Evolutionary conservation across 192 early-diverging fungal species (phyloP).

Genomic region (Chytriomyces sp.): DNA sequence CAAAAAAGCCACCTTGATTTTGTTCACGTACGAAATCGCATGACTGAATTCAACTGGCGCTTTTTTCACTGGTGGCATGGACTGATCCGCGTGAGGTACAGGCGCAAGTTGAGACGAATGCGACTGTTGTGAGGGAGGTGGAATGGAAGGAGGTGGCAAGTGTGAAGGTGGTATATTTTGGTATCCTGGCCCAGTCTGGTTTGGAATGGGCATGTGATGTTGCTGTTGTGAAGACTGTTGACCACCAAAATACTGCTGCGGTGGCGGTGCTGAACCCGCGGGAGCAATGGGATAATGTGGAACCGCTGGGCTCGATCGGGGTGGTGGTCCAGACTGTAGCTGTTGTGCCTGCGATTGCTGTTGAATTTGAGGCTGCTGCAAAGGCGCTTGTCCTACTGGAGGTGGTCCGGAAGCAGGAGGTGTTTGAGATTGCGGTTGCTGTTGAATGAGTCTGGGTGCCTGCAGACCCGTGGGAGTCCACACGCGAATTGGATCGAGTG

Average conservation of each 20-base stretch:
- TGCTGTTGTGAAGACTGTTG: not conserved
- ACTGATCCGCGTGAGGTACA: not conserved
- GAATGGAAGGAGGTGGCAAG: not conserved
- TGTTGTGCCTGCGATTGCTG: not conserved
- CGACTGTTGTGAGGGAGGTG: conserved; percentile 39
- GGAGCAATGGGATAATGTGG: not conserved
- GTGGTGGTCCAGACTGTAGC: not conserved
- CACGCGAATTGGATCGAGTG: conserved; percentile 81
- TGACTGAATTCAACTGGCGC: conserved; percentile 94
- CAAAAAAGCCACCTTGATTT: conserved; percentile 83
- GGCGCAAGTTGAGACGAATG: not conserved
- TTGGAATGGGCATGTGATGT: not conserved
- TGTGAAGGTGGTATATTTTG: too few relatives aligned
- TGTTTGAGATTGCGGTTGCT: not conserved
- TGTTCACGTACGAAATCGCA: conserved; percentile 99
- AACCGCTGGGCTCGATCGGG: too few relatives aligned
- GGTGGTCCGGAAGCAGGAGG: not conserved
- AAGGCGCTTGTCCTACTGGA: not conserved
- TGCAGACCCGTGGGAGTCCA: conserved; percentile 71
- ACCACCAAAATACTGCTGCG: not conserved
- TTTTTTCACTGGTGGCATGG: conserved; percentile 9
- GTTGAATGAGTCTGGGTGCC: not conserved
- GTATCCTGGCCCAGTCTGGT: too few relatives aligned
- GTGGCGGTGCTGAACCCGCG: not conserved
- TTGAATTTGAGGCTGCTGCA: not conserved